These are phyloP conservation scores for Teratosphaeria gauchensis DNA, from an alignment of 2,329 filamentous ascomycete genomes.

Conservation along the genomic window DNA sequence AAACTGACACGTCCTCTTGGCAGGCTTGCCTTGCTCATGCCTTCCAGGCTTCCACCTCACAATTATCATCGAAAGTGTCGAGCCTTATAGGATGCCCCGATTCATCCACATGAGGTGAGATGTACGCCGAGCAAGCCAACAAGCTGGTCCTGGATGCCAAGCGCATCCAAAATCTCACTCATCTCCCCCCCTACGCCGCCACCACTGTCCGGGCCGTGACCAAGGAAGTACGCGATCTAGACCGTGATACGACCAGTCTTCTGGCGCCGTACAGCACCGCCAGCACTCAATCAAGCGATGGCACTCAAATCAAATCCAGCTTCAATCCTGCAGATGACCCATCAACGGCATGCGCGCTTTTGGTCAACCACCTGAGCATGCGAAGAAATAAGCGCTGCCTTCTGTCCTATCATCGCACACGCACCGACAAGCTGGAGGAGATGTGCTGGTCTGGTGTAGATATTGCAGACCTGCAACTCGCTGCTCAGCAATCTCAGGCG, in stretches of 20 bases:
- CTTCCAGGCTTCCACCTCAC: not conserved
- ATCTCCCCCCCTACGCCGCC: conserved; percentile 85
- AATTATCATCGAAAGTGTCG: too few relatives aligned
- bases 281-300: conserved; percentile 17
- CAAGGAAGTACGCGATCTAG: conserved; percentile 84
- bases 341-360: conserved; percentile 73
- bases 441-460: conserved; percentile 88
- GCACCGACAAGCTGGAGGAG: conserved; percentile 84
- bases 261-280: conserved; percentile 66
- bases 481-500: conserved; percentile 30
- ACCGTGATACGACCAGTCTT: conserved; percentile 71
- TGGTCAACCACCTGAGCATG: conserved; percentile 93
- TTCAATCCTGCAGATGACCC: conserved; percentile 81
- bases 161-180: conserved; percentile 73
- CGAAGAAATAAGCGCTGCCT: conserved; percentile 92
- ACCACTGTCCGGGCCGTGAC: conserved; percentile 81
- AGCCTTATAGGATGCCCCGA: not conserved
- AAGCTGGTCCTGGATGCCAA: conserved; percentile 96
- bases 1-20: not conserved
- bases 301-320: conserved; percentile 47
- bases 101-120: conserved; percentile 28
- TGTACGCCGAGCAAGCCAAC: conserved; percentile 83
- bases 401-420: conserved; percentile 83
- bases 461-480: conserved; percentile 54
- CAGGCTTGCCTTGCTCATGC: not conserved